A percentile compares a stretch with the other conserved stretches of the same genome.
These are phyloP conservation scores for Fraxinus nigra DNA, from an alignment of 305 asterid genomes.

Conservation along the genomic window DNA sequence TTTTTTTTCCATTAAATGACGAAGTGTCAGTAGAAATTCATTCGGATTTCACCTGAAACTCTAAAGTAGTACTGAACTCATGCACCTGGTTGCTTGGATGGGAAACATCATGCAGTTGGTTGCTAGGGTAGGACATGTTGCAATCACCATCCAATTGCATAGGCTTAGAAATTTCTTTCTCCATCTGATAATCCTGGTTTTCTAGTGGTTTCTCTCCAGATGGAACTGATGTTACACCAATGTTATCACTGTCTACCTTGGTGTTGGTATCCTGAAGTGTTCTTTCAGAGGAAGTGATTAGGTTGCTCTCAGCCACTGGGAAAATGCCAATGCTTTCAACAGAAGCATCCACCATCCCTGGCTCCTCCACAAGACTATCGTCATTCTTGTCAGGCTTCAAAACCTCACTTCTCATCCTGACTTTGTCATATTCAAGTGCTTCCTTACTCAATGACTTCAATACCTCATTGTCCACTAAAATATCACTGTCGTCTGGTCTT, in stretches of 20 bases:
- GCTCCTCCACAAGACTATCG: neutral
- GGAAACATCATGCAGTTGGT: slow-evolving; percentile 30
- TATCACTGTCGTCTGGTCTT: neutral
- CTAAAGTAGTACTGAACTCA: slow-evolving; percentile 63
- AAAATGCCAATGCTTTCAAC: neutral
- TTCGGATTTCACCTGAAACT: slow-evolving; percentile 71
- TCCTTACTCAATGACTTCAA: neutral
- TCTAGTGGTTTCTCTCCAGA: slow-evolving; percentile 1
- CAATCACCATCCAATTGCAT: slow-evolving; percentile 17
- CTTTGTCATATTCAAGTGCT: neutral
- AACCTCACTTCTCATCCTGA: neutral
- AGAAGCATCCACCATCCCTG: neutral
- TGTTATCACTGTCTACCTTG: slow-evolving; percentile 5
- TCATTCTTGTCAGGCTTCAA: neutral
- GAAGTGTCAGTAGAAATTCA: slow-evolving; percentile 71
- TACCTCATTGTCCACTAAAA: neutral
- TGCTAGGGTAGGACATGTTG: slow-evolving; percentile 22
- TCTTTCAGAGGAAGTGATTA: neutral
- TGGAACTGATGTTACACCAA: slow-evolving; percentile 3
- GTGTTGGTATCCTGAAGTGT: neutral
- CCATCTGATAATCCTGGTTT: slow-evolving; percentile 1
- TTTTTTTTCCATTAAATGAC: slow-evolving; percentile 65
- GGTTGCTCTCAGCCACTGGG: neutral
- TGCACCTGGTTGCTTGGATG: slow-evolving; percentile 65
- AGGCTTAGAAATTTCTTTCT: slow-evolving; percentile 31